Evolutionary conservation across 176 grass and related monocot genomes (phyloP).

Genomic region (Cenchrus fungigraminus): DNA sequence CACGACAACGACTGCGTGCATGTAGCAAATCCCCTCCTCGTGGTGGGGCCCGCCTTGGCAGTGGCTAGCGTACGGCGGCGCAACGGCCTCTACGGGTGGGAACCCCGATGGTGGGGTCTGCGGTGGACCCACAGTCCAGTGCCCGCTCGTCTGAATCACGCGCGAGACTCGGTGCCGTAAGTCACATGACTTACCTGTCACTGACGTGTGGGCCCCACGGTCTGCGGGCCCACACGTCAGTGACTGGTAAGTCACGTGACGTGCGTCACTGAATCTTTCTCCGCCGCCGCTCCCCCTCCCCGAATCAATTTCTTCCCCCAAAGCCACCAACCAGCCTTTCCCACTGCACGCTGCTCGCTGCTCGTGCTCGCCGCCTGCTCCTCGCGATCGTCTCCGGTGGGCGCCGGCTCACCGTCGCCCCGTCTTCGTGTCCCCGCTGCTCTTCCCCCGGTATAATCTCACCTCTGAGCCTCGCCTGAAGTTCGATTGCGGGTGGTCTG

Average conservation of each 20-base stretch:
- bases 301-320: slow-evolving; percentile 5
- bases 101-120: not conserved
- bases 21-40: not conserved
- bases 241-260: too few species aligned
- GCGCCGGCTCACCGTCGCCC: not conserved
- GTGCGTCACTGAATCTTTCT: too few species aligned
- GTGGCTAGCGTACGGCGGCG: not conserved
- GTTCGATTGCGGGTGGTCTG: not conserved
- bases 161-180: too few species aligned
- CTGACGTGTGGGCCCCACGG: too few species aligned
- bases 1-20: fast-evolving
- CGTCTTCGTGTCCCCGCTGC: not conserved
- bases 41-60: not conserved
- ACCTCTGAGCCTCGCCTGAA: not conserved
- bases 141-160: too few species aligned
- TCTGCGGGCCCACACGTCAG: too few species aligned
- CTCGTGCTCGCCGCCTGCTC: slow-evolving; percentile 17
- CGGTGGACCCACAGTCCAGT: not conserved
- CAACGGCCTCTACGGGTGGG: not conserved
- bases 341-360: not conserved
- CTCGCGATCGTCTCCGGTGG: slow-evolving; percentile 20
- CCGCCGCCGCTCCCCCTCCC: not conserved
- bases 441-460: slow-evolving; percentile 14
- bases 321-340: not conserved
- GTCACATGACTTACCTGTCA: too few species aligned